Evolutionary conservation across 2,329 filamentous ascomycete genomes (phyloP).

Genomic region (Epichloe uncinata): DNA sequence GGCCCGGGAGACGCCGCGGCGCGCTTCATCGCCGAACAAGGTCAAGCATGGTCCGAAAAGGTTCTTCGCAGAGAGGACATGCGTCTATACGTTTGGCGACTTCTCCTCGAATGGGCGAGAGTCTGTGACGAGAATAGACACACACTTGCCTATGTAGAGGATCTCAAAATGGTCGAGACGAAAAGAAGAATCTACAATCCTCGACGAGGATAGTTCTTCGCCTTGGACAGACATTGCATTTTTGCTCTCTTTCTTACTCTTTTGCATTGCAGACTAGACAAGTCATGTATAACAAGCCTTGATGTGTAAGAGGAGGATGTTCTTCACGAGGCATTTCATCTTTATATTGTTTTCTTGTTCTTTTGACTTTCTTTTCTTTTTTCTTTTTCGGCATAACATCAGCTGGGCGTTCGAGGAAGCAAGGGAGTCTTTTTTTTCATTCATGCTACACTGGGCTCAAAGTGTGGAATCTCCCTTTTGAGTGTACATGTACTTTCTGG

Average conservation of each 20-base stretch:
- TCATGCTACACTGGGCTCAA: neutral
- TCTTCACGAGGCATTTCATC: neutral
- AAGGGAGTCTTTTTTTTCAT: neutral
- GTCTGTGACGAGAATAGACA: slow-evolving; percentile 33
- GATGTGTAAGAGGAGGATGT: neutral
- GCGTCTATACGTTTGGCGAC: slow-evolving; percentile 49
- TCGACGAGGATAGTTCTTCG: neutral
- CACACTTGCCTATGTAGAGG: slow-evolving; percentile 29
- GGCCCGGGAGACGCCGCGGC: slow-evolving; percentile 40
- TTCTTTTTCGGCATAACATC: neutral
- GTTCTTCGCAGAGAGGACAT: slow-evolving; percentile 53
- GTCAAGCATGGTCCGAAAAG: slow-evolving; percentile 47
- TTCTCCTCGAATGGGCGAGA: slow-evolving; percentile 45
- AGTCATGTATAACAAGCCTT: neutral
- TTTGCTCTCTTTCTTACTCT: neutral
- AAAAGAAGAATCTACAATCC: neutral
- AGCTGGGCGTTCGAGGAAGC: neutral
- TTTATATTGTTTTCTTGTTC: neutral
- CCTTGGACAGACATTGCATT: neutral
- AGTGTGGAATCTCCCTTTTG: neutral
- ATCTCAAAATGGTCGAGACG: slow-evolving; percentile 16
- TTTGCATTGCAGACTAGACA: neutral
- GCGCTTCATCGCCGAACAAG: slow-evolving; percentile 42
- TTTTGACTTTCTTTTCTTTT: too few relatives aligned
- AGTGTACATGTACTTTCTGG: neutral